phyloP scores from a whole-genome alignment of 2,329 filamentous ascomycete genomes.

The Colletotrichum coccodes region DNA sequence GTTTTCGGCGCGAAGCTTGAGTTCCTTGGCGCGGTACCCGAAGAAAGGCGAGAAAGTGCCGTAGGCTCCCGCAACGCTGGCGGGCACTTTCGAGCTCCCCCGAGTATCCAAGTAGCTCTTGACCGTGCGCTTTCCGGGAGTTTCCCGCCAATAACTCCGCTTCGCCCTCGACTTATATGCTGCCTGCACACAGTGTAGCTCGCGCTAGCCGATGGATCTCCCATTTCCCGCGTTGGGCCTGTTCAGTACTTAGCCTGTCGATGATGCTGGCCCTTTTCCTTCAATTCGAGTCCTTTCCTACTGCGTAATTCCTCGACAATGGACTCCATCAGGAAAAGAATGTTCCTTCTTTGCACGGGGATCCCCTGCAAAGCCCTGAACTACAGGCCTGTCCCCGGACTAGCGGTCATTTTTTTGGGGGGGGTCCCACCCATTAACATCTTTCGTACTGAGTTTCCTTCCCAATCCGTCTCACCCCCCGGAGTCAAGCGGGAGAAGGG shows the following conservation, averaged over 20 bases:
- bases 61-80: slow-evolving; percentile 9
- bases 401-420: not conserved
- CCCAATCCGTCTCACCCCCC: slow-evolving; percentile 23
- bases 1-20: slow-evolving; percentile 32
- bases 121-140: slow-evolving; percentile 12
- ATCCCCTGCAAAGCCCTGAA: slow-evolving; percentile 18
- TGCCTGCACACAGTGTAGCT: not conserved
- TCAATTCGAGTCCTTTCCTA: not conserved
- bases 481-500: slow-evolving; percentile 10
- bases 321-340: not conserved
- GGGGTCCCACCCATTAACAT: slow-evolving; percentile 8
- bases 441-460: slow-evolving; percentile 25
- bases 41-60: slow-evolving; percentile 18
- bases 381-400: slow-evolving; percentile 1
- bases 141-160: not conserved
- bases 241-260: not conserved
- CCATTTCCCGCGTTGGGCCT: slow-evolving; percentile 18
- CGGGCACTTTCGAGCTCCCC: not conserved
- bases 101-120: not conserved
- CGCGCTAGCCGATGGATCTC: slow-evolving; percentile 10
- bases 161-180: not conserved
- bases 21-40: slow-evolving; percentile 28
- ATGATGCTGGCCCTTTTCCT: not conserved
- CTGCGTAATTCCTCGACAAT: not conserved
- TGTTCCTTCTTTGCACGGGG: not conserved